phyloP scores from a whole-genome alignment of 768 basidiomycete species.

The Leccinum uliginosum region DNA sequence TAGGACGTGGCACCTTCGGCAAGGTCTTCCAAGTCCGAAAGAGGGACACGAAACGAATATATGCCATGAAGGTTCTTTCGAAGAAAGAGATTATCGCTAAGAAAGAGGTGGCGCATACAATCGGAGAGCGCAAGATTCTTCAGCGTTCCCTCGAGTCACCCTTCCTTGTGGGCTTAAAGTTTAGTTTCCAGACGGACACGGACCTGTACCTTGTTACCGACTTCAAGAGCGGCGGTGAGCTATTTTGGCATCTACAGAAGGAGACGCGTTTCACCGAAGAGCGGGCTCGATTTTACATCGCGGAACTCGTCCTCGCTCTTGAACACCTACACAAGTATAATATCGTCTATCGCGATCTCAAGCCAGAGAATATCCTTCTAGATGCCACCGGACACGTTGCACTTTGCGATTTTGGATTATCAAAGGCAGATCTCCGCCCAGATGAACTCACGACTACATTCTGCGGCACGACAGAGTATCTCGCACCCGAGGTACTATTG shows the following conservation, averaged over 20 bases:
- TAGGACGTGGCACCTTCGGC: constrained; percentile 97
- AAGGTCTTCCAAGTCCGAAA: constrained; percentile 99
- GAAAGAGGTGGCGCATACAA: constrained; percentile 99
- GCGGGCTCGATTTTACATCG: constrained; percentile 92
- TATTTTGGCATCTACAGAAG: constrained; percentile 97
- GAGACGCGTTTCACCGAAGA: constrained; percentile 94
- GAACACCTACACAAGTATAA: constrained; percentile 98
- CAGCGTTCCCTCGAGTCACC: constrained; percentile 91
- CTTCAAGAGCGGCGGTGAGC: constrained; percentile 97
- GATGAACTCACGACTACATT: constrained; percentile 99
- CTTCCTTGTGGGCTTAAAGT: constrained; percentile 97
- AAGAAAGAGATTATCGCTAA: constrained; percentile 99
- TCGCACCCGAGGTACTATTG: constrained; percentile 96
- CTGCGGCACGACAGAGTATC: constrained; percentile 97
- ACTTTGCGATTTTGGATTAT: constrained; percentile 96
- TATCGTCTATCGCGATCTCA: constrained; percentile 94
- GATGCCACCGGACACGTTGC: constrained; percentile 99
- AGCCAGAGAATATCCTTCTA: constrained; percentile 97
- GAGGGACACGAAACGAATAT: constrained; percentile 96
- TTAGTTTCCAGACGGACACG: constrained; percentile 93
- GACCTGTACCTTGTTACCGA: constrained; percentile 97
- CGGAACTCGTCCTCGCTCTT: constrained; percentile 89
- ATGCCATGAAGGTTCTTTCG: constrained; percentile 98
- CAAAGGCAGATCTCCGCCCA: constrained; percentile 89
- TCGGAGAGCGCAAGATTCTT: constrained; percentile 98